Percentiles rank a stretch among this genome's conserved stretches.
These are phyloP conservation scores for Fomitopsis palustris DNA, from an alignment of 1,284 basidiomycete species.

Conservation along the genomic window DNA sequence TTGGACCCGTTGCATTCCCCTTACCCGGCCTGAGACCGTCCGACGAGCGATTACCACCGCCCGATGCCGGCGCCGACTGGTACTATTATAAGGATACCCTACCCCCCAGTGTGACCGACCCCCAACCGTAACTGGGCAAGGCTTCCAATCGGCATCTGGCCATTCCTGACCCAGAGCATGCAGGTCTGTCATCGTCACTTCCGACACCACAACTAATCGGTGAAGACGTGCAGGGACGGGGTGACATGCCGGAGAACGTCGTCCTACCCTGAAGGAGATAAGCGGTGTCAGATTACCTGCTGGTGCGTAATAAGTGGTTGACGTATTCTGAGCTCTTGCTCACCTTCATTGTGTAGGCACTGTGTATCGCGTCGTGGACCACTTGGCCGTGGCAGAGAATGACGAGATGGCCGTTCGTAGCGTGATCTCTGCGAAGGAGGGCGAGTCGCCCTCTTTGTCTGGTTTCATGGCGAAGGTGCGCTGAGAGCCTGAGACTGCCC, in stretches of 20 bases:
- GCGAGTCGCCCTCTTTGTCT: slow-evolving; percentile 13
- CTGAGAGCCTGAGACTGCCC: not conserved
- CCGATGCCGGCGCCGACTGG: not conserved
- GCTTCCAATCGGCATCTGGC: not conserved
- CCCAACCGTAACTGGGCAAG: not conserved
- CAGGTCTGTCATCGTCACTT: not conserved
- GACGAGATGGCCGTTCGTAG: slow-evolving; percentile 12
- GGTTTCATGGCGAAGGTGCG: slow-evolving; percentile 18
- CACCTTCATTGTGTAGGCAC: slow-evolving; percentile 1
- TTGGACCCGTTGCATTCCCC: too few relatives aligned
- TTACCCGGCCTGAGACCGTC: not conserved
- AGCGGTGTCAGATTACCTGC: not conserved
- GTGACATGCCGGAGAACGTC: not conserved
- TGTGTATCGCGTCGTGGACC: slow-evolving; percentile 12
- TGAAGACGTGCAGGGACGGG: not conserved
- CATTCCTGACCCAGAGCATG: slow-evolving; percentile 1
- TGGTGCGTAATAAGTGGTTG: not conserved
- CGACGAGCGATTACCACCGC: not conserved
- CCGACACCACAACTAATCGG: not conserved
- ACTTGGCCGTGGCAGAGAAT: slow-evolving; percentile 12
- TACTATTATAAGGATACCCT: not conserved
- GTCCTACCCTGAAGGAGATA: not conserved
- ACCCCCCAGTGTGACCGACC: not conserved
- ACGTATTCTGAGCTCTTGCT: not conserved
- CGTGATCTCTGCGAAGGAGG: slow-evolving; percentile 3